A percentile compares a stretch with the other conserved stretches of the same genome.
These are phyloP conservation scores for Calonectria crousiana DNA, from an alignment of 2,329 filamentous ascomycete genomes.

Conservation along the genomic window DNA sequence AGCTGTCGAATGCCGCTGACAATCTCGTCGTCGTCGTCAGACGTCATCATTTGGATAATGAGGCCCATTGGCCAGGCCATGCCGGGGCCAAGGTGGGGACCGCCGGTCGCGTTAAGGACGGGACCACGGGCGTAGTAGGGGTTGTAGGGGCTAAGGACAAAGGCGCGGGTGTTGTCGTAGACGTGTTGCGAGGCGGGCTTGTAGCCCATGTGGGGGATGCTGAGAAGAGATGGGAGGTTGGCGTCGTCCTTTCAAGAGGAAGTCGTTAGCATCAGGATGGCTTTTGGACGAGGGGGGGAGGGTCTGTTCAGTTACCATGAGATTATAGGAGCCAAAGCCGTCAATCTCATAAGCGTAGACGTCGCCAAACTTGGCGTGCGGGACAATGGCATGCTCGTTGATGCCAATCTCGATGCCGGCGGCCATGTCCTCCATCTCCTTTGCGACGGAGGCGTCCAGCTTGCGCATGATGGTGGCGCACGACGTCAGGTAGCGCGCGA, in stretches of 20 bases:
- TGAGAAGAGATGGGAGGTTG: slow-evolving; percentile 72
- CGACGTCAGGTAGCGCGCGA: slow-evolving; percentile 71
- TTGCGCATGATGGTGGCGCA: slow-evolving; percentile 59
- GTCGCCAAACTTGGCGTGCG: slow-evolving; percentile 70
- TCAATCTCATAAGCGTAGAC: slow-evolving; percentile 80
- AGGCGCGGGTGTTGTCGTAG: slow-evolving; percentile 81
- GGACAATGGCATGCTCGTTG: slow-evolving; percentile 75
- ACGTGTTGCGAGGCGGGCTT: slow-evolving; percentile 67
- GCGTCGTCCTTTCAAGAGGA: slow-evolving; percentile 63
- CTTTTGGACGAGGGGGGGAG: not conserved
- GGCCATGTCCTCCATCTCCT: slow-evolving; percentile 70
- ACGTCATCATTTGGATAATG: slow-evolving; percentile 84
- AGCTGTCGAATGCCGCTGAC: slow-evolving; percentile 69
- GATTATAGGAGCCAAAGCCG: slow-evolving; percentile 70
- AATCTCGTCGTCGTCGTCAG: slow-evolving; percentile 81
- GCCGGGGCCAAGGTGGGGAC: slow-evolving; percentile 69
- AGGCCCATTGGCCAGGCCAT: slow-evolving; percentile 91
- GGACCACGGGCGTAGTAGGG: slow-evolving; percentile 76
- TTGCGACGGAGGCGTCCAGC: slow-evolving; percentile 64
- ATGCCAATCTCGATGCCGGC: slow-evolving; percentile 72
- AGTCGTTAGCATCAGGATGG: not conserved
- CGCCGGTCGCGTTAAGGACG: slow-evolving; percentile 64
- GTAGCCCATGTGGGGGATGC: slow-evolving; percentile 71
- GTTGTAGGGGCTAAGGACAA: slow-evolving; percentile 78
- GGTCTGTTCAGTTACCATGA: slow-evolving; percentile 59